Conservation (phyloP, 257 asterid species). For the Perilla frutescens region DNA sequence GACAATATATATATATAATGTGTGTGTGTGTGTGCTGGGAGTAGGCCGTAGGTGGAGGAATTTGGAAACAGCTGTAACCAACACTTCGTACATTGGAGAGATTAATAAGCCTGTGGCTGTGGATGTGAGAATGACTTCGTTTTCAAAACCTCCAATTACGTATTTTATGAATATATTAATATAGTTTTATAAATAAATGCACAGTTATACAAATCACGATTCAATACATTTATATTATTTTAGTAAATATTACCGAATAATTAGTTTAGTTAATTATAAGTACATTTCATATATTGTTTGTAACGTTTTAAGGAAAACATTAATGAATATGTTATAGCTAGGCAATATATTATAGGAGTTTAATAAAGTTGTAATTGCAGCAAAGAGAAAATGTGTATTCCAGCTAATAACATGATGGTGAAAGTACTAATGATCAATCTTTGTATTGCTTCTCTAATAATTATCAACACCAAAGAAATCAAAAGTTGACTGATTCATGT, state of each 20-base stretch:
- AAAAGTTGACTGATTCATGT: conserved; percentile 28
- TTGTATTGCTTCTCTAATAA: conserved; percentile 8
- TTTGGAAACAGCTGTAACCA: conserved; percentile 81
- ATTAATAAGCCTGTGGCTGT: conserved; percentile 32
- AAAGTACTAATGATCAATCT: conserved; percentile 18
- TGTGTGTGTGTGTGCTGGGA: neutral
- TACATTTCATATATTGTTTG: no score
- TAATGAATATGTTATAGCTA: no score
- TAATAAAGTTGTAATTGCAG: neutral
- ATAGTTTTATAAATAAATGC: neutral
- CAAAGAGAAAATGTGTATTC: neutral
- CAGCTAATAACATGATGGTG: conserved; percentile 17
- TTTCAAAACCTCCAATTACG: conserved; percentile 23
- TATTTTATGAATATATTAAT: neutral
- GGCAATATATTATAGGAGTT: neutral
- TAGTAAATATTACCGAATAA: no score
- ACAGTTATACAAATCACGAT: no score
- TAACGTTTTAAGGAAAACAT: neutral
- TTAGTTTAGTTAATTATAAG: no score
- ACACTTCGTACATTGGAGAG: conserved; percentile 37
- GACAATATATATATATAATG: neutral
- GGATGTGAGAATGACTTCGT: conserved; percentile 42
- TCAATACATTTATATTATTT: no score
- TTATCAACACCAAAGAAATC: neutral
- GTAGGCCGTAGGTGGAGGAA: conserved; percentile 27